Evolutionary conservation across 306 rosid species (phyloP).

Genomic region (Cicer yamashitae): DNA sequence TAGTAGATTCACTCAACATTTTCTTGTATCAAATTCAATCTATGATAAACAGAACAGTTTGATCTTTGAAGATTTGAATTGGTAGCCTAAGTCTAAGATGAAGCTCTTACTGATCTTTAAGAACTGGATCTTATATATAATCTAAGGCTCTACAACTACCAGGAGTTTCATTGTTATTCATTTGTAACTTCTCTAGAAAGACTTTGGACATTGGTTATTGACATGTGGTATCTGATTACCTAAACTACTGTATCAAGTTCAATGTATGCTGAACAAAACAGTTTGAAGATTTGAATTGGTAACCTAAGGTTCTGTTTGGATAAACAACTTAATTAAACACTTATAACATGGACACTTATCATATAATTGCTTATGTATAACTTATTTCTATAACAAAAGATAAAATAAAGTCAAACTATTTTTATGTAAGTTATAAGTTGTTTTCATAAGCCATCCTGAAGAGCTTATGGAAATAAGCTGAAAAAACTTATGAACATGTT

Average conservation of each 20-base stretch:
- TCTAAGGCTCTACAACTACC: background rate
- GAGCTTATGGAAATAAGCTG: background rate
- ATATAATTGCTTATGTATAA: background rate
- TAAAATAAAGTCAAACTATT: too few species aligned
- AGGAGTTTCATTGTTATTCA: constrained; percentile 1
- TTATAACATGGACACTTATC: background rate
- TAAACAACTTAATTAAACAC: background rate
- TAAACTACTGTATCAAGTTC: constrained; percentile 13
- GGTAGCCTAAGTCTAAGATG: constrained; percentile 8
- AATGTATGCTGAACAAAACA: background rate
- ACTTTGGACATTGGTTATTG: background rate
- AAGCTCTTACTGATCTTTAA: constrained; percentile 1
- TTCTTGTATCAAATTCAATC: constrained; percentile 28
- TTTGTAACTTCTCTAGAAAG: constrained; percentile 26
- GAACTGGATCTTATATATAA: constrained; percentile 24
- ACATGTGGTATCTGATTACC: background rate
- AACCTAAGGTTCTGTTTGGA: background rate
- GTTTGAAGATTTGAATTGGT: constrained; percentile 11
- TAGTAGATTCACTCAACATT: constrained; percentile 19
- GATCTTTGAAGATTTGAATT: background rate
- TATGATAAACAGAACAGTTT: background rate
- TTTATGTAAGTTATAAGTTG: background rate
- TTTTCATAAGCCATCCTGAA: background rate
- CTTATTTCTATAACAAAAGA: background rate
- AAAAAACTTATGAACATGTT: background rate